Evolutionary conservation across 768 basidiomycete species (phyloP), one percentile per base, ranked within the genome.

Genomic region (Mycena galericulata): DNA sequence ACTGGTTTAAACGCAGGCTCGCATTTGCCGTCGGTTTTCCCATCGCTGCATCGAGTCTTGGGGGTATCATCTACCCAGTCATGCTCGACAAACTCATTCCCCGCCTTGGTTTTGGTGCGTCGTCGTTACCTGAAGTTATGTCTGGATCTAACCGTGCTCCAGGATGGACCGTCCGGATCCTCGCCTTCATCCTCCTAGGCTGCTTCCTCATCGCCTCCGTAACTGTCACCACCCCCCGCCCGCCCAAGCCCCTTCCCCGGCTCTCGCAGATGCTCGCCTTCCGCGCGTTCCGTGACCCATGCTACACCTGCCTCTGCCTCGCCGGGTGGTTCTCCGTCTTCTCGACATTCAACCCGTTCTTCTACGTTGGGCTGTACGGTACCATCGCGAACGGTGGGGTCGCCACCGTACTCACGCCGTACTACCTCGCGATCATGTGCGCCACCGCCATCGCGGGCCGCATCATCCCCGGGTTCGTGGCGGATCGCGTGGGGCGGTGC

Each of bases 1-100:
- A 83, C 67, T 79, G 76, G 73, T 83, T 83, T 71, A 75, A 76
- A 46, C 65, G 62, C 11, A 68, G 73, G 10, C 59, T 79, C 6
- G 77, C 76, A 1, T 75, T 79, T 18, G 82, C 81, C 0, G 75
- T 80, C 11, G 80, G 82, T 8, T 70, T 81, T 61, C 75, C 80
- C 18, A 73, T 78, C 2, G 76, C 76, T 14, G 78, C 80, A 9
- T 73, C 74, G 8, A 75, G 76, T 9, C 45, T 79, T 6, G 81
- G 82, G 0, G 78, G 80, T 20, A 75, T 80, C 30, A 64, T 80
- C 15, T 79, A 77, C 32, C 78, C 78, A 1, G 70, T 78, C 46
- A 74, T 76, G 73, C 50, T 74, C 26, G 45, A 68, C 50, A 65
- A 55, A 9, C 61, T 75, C 18, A 66, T 75, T 18, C 70, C 69